Conservation (phyloP, 169 alveolate species). For the Plasmodium berghei region DNA sequence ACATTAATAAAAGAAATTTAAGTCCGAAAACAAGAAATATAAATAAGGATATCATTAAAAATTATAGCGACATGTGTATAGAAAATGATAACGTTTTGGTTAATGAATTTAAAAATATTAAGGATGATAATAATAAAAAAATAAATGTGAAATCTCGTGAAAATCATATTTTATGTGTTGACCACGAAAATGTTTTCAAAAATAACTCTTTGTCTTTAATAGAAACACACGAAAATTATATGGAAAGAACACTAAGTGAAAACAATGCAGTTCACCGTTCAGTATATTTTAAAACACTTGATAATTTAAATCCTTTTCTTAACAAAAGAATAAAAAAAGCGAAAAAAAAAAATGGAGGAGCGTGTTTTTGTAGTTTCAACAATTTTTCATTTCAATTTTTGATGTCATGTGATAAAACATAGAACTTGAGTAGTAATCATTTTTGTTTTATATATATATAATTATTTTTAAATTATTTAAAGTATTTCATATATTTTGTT, state of each 20-base stretch:
- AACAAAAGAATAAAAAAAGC: slow-evolving; percentile 44
- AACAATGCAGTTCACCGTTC: slow-evolving; percentile 7
- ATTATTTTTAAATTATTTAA: slow-evolving; percentile 46
- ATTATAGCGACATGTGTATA: neutral
- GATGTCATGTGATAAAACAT: slow-evolving; percentile 74
- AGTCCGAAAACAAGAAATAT: slow-evolving; percentile 11
- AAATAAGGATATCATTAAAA: slow-evolving; percentile 10
- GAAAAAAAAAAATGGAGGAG: slow-evolving; percentile 46
- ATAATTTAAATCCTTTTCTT: slow-evolving; percentile 29
- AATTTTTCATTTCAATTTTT: slow-evolving; percentile 70
- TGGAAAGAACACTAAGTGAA: slow-evolving; percentile 9
- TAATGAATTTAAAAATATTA: slow-evolving; percentile 11
- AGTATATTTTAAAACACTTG: slow-evolving; percentile 12
- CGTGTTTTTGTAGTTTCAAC: slow-evolving; percentile 57
- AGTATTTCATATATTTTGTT: slow-evolving; percentile 12
- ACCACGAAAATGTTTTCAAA: slow-evolving; percentile 37
- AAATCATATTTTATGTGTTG: slow-evolving; percentile 1
- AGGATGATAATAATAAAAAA: slow-evolving; percentile 13
- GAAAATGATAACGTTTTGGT: slow-evolving; percentile 15
- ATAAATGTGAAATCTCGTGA: slow-evolving; percentile 9
- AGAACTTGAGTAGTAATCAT: slow-evolving; percentile 11
- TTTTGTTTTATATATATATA: slow-evolving; percentile 13
- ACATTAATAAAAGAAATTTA: slow-evolving; percentile 19
- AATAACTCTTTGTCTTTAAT: slow-evolving; percentile 34
- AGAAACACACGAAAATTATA: slow-evolving; percentile 10